These are phyloP conservation scores for Typha latifolia DNA, from an alignment of 176 grass and related monocot genomes.

Conservation along the genomic window DNA sequence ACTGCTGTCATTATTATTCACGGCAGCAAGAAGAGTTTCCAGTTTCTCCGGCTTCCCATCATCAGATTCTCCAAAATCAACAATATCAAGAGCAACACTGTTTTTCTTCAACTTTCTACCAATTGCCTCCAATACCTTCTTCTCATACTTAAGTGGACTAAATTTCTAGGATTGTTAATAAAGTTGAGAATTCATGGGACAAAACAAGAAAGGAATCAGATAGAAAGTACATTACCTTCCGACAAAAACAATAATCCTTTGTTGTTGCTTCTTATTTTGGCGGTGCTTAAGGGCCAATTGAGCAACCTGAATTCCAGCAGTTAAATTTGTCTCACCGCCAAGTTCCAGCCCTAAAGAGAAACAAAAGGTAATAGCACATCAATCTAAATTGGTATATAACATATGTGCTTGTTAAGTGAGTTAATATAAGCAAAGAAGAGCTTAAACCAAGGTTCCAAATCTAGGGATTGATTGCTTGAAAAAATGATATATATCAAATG, in stretches of 20 bases:
- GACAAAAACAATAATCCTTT: constrained; percentile 92
- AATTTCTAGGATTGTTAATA: not conserved
- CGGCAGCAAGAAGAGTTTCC: constrained; percentile 54
- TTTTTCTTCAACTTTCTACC: constrained; percentile 98
- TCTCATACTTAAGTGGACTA: constrained; percentile 84
- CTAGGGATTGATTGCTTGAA: not conserved
- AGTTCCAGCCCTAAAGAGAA: constrained; percentile 63
- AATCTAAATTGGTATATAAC: not conserved
- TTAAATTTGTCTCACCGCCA: constrained; percentile 82
- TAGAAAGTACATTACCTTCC: constrained; percentile 51
- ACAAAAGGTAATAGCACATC: not conserved
- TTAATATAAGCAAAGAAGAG: constrained; percentile 1
- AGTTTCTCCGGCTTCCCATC: constrained; percentile 90
- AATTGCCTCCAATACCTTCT: constrained; percentile 72
- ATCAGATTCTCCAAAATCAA: constrained; percentile 94
- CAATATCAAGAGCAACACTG: constrained; percentile 89
- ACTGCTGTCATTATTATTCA: constrained; percentile 80
- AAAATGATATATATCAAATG: not conserved
- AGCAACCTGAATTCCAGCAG: constrained; percentile 84
- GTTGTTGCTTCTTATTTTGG: constrained; percentile 97
- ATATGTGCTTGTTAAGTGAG: not conserved
- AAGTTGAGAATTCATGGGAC: not conserved
- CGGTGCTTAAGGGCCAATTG: constrained; percentile 94
- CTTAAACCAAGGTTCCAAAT: constrained; percentile 67
- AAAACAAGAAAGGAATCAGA: constrained; percentile 5